These are phyloP conservation scores for Trichoderma guizhouense DNA, from an alignment of 2,329 filamentous ascomycete species.

Conservation along the genomic window DNA sequence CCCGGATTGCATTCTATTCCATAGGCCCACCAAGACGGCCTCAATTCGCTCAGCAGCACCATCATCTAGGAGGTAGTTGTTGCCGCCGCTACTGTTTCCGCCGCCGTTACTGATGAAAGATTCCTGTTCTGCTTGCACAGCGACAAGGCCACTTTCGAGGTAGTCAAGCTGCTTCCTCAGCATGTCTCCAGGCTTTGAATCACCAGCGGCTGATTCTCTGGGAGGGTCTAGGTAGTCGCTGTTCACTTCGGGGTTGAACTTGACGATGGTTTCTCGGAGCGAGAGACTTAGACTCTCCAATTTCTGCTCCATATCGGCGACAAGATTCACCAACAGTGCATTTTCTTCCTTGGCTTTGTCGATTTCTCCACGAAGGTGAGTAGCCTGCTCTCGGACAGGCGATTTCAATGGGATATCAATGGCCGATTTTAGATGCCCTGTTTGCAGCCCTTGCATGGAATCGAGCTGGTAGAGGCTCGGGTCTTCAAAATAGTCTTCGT, in stretches of 20 bases:
- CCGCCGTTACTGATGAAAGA: constrained; percentile 28
- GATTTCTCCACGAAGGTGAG: constrained; percentile 46
- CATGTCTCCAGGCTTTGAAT: constrained; percentile 43
- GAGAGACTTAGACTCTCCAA: constrained; percentile 66
- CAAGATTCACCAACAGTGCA: constrained; percentile 28
- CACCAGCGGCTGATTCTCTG: constrained; percentile 25
- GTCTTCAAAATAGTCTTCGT: constrained; percentile 70
- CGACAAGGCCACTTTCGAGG: constrained; percentile 62
- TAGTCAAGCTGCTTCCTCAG: constrained; percentile 64
- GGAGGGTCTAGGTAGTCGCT: constrained; percentile 45
- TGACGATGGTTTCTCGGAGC: constrained; percentile 64
- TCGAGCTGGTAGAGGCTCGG: constrained; percentile 70
- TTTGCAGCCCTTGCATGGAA: constrained; percentile 49
- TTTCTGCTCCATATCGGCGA: constrained; percentile 37
- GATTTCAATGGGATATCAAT: constrained; percentile 60
- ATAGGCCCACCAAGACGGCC: constrained; percentile 50
- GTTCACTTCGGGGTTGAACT: constrained; percentile 56
- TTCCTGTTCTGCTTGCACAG: constrained; percentile 57
- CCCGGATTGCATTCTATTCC: constrained; percentile 52
- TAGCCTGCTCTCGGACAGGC: constrained; percentile 52
- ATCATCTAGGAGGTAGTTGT: constrained; percentile 30
- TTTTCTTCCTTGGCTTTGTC: constrained; percentile 48
- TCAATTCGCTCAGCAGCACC: constrained; percentile 50
- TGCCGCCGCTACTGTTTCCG: constrained; percentile 16
- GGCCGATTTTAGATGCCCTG: constrained; percentile 24